phyloP scores from a whole-genome alignment of 2,329 filamentous ascomycete species.

The Diaporthe sp. region DNA sequence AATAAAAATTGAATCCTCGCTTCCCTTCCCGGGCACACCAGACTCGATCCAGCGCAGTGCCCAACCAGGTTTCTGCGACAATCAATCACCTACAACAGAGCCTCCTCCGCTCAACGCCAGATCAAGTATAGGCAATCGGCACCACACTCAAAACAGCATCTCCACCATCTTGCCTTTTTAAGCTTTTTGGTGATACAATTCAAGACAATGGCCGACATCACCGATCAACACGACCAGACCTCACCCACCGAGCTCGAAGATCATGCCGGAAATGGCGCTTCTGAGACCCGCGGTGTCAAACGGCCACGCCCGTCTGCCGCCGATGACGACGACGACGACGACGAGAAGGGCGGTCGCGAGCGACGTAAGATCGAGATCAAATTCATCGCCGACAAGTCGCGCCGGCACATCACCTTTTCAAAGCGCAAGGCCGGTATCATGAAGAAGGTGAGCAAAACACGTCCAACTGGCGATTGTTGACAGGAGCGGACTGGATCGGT shows the following conservation, averaged over 20 bases:
- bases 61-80: constrained; percentile 70
- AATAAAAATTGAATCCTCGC: constrained; percentile 59
- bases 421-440: constrained; percentile 99
- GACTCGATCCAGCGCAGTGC: constrained; percentile 61
- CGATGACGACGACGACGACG: constrained; percentile 97
- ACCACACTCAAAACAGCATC: constrained; percentile 75
- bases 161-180: constrained; percentile 70
- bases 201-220: constrained; percentile 80
- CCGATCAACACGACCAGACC: constrained; percentile 81
- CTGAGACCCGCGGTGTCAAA: constrained; percentile 85
- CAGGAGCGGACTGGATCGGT: neutral
- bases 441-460: constrained; percentile 83
- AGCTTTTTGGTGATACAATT: constrained; percentile 61
- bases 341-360: constrained; percentile 97
- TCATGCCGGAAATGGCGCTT: constrained; percentile 76
- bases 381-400: constrained; percentile 99
- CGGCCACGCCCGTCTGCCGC: constrained; percentile 84
- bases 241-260: constrained; percentile 82
- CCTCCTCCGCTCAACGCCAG: constrained; percentile 68
- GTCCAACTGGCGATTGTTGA: neutral
- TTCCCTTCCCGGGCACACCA: constrained; percentile 62
- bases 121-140: constrained; percentile 76
- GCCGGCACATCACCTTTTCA: constrained; percentile 98
- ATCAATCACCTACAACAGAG: constrained; percentile 53
- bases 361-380: constrained; percentile 99